Evolutionary conservation across 257 asterid genomes (phyloP), one percentile per base, ranked within the genome.

Genomic region (Linaria vulgaris): DNA sequence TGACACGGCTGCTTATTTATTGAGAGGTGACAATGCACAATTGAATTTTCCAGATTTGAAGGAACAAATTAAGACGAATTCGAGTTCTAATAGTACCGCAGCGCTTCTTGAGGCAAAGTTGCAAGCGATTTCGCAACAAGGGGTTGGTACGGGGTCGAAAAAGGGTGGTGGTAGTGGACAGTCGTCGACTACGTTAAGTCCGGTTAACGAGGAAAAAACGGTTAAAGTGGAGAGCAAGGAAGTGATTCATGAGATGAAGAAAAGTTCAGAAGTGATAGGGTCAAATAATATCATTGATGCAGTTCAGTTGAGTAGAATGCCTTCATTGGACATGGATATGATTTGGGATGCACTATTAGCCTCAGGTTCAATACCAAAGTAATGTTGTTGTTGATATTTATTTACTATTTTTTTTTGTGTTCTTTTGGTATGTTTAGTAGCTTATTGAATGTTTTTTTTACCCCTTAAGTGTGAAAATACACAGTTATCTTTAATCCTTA

Each of bases 261-360:
- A 63, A 24, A 75, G 66, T 37, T 63, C 67, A 12, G 83, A 78
- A 43, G 70, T 58, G 25, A 27, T 43, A 46, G 23, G 31, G 50
- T 23, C 76, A 44, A 86, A 76, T 52, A 30, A 30, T 30, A 30
- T 2, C 6, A 63, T 39, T 67, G 89, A 82, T 56, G 78, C 65
- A 60, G 85, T 83, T 70, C 95, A 85, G 72, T 56, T 86, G 19
- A 86, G 91, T 77, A 87, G 86, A 72, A 71, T 87, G 79, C 97
- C 97, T 43, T 90, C 97, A 45, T 27, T 87, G 76, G 95, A 90
- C 39, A 87, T 90, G 95, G 97, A 90, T 27, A 71, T 81, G 64
- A 90, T 90, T 45, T 90, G 97, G 97, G 97, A 85, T 85, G 91
- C 89, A 46, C 74, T 87, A 54, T 66, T 82, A 16, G 83, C 80